Conservation (phyloP, 2,329 filamentous ascomycete species). For the Blastomyces gilchristii region DNA sequence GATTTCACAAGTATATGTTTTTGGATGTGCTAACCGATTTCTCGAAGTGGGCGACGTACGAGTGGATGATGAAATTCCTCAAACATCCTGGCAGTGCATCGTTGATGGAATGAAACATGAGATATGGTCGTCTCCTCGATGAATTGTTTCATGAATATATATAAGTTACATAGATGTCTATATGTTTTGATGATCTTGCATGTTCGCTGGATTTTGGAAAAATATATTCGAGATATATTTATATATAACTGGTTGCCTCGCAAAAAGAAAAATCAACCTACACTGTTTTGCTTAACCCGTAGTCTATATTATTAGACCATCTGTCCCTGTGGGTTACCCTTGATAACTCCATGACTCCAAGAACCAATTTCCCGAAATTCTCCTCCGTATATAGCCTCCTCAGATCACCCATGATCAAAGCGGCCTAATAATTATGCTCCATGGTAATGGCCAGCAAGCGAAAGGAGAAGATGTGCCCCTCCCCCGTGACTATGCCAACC, state of each 20-base stretch:
- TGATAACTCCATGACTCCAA: not conserved
- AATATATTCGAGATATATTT: not conserved
- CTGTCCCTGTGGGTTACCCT: not conserved
- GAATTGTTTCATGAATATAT: not conserved
- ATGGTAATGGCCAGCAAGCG: not conserved
- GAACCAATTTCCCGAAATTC: not conserved
- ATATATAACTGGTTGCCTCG: not conserved
- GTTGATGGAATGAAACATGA: not conserved
- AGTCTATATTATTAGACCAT: not conserved
- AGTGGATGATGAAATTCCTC: slow-evolving; percentile 62
- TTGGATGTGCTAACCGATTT: slow-evolving; percentile 9
- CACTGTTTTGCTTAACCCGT: not conserved
- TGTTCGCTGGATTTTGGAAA: not conserved
- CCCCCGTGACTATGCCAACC: not conserved
- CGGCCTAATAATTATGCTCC: not conserved
- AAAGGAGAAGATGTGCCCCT: not conserved
- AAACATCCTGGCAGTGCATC: slow-evolving; percentile 12
- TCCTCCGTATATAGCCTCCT: too few species aligned
- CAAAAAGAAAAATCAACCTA: not conserved
- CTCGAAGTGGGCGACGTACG: slow-evolving; percentile 73
- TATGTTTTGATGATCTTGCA: not conserved
- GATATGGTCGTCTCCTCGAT: not conserved
- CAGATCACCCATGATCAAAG: not conserved
- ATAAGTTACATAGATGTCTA: not conserved
- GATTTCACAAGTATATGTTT: not conserved